A percentile compares a stretch with the other conserved stretches of the same genome.
Evolutionary conservation across 2,329 filamentous ascomycete species (phyloP).

Genomic region (Monosporascus sp.): DNA sequence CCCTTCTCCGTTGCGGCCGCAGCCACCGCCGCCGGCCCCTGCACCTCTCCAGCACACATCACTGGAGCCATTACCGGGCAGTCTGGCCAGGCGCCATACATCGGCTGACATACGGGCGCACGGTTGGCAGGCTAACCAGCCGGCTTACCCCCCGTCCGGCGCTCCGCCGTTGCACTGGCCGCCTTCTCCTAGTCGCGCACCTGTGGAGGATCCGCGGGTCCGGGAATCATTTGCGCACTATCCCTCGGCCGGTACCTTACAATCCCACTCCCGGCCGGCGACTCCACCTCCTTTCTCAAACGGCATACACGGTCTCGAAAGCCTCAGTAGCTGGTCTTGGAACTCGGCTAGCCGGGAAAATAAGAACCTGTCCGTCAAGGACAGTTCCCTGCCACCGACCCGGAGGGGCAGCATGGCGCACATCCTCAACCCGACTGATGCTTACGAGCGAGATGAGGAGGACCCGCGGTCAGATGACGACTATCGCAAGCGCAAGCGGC

Average conservation of each 20-base stretch:
- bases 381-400: constrained; percentile 52
- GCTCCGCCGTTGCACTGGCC: constrained; percentile 47
- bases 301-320: constrained; percentile 44
- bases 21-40: constrained; percentile 56
- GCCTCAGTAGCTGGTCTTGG: constrained; percentile 48
- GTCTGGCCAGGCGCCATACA: constrained; percentile 79
- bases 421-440: constrained; percentile 57
- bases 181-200: constrained; percentile 46
- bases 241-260: constrained; percentile 35
- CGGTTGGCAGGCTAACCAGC: constrained; percentile 62
- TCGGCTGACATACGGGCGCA: constrained; percentile 92
- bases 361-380: constrained; percentile 46
- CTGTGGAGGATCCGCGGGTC: constrained; percentile 49
- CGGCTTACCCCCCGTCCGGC: constrained; percentile 63
- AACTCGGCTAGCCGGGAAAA: constrained; percentile 45
- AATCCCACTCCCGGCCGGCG: constrained; percentile 47
- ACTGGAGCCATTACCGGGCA: constrained; percentile 59
- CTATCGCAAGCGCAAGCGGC: constrained; percentile 53
- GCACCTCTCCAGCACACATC: constrained; percentile 58
- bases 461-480: constrained; percentile 52
- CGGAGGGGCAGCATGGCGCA: constrained; percentile 57
- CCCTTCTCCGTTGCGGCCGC: constrained; percentile 66
- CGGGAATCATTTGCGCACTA: constrained; percentile 54
- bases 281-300: constrained; percentile 50
- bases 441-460: constrained; percentile 50